Percentiles rank a stretch among this genome's conserved stretches.
Evolutionary conservation across 2,329 filamentous ascomycete genomes (phyloP).

Genomic region (Colletotrichum higginsianum): DNA sequence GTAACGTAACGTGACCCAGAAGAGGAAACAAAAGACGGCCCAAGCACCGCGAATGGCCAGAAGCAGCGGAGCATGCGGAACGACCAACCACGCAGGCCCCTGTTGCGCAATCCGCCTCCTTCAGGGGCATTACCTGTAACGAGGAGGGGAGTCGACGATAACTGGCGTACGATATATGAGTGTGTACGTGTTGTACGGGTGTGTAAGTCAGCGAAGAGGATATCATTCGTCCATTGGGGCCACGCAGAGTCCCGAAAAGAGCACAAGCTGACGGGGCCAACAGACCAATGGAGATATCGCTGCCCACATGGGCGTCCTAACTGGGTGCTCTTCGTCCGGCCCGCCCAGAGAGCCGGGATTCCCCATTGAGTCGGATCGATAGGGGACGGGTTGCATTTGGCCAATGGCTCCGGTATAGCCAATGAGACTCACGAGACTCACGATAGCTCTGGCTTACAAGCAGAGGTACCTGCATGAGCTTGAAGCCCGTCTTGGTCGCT

Average conservation of each 20-base stretch:
- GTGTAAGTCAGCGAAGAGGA: no score
- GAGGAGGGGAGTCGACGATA: constrained; percentile 20
- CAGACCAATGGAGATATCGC: constrained; percentile 1
- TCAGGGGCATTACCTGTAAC: constrained; percentile 30
- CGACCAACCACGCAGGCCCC: neutral
- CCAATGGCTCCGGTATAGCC: neutral
- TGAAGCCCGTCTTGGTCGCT: neutral
- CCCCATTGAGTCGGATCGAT: neutral
- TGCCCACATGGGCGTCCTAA: constrained; percentile 7
- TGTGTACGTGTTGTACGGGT: no score
- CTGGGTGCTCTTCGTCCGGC: constrained; percentile 14
- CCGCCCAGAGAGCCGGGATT: neutral
- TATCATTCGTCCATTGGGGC: constrained; percentile 4
- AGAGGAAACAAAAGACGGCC: constrained; percentile 31
- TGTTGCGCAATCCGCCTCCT: constrained; percentile 12
- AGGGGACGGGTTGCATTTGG: neutral
- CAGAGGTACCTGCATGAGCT: neutral
- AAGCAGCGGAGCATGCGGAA: constrained; percentile 16
- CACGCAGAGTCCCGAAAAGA: neutral
- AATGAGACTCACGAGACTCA: neutral
- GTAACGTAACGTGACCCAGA: neutral
- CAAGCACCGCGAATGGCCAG: constrained; percentile 31
- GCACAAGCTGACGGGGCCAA: neutral
- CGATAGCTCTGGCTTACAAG: no score
- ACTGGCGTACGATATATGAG: neutral